These are phyloP conservation scores for Andalucia godoyi DNA, from an alignment of 78 protist genomes.

Conservation along the genomic window DNA sequence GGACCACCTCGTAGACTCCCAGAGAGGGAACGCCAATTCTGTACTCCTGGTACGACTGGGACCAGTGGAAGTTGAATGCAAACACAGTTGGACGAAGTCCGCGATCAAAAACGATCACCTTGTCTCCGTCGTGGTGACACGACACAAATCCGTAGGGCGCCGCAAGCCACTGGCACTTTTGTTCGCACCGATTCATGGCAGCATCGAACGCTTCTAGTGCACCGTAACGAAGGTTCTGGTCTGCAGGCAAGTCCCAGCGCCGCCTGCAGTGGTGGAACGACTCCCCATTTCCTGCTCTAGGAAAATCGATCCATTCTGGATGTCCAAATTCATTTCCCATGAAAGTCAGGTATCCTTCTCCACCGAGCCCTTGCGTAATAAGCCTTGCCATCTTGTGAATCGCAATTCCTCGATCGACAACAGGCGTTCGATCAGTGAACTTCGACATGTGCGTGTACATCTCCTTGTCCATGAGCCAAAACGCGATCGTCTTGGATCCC, in stretches of 20 bases:
- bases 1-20: slow-evolving; percentile 16
- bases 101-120: slow-evolving; percentile 6
- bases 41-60: background rate
- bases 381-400: slow-evolving; percentile 74
- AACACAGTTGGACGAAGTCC: slow-evolving; percentile 9
- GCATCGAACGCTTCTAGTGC: slow-evolving; percentile 18
- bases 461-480: slow-evolving; percentile 92
- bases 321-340: slow-evolving; percentile 98
- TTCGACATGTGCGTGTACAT: slow-evolving; percentile 63
- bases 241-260: slow-evolving; percentile 28
- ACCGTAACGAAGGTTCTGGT: slow-evolving; percentile 11
- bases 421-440: slow-evolving; percentile 8
- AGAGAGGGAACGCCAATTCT: background rate
- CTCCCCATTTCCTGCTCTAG: slow-evolving; percentile 87
- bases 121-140: background rate
- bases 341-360: slow-evolving; percentile 86
- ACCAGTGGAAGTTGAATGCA: slow-evolving; percentile 39
- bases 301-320: slow-evolving; percentile 98
- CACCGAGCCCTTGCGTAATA: slow-evolving; percentile 75
- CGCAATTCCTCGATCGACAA: slow-evolving; percentile 78
- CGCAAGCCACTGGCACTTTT: background rate
- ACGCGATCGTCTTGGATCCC: slow-evolving; percentile 92
- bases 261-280: slow-evolving; percentile 33
- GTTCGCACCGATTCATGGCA: slow-evolving; percentile 17
- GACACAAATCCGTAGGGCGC: background rate